A percentile compares a stretch with the other conserved stretches of the same genome.
Conservation (phyloP, 345 rosid genomes). For the Eucalyptus caleyi region DNA sequence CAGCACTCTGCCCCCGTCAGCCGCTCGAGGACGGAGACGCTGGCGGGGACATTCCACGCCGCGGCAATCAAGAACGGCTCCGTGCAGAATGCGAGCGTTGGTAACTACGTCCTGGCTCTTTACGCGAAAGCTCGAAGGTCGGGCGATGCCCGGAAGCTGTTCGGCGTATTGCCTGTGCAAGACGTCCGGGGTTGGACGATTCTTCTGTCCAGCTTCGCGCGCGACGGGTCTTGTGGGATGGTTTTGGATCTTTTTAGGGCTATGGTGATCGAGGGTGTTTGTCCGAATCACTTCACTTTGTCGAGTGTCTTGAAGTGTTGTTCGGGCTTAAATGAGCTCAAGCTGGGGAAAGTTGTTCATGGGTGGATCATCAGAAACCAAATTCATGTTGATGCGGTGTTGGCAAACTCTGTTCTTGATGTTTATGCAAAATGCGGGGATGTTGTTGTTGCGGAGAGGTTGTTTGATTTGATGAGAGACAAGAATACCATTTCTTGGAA, state of each 20-base stretch:
- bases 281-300: slow-evolving; percentile 38
- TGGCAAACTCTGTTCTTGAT: slow-evolving; percentile 36
- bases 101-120: neutral
- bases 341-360: slow-evolving; percentile 28
- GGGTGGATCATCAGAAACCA: slow-evolving; percentile 36
- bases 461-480: slow-evolving; percentile 24
- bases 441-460: slow-evolving; percentile 3
- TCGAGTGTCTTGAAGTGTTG: slow-evolving; percentile 37
- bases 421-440: slow-evolving; percentile 31
- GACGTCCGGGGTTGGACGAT: slow-evolving; percentile 37
- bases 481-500: slow-evolving; percentile 27
- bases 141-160: slow-evolving; percentile 11
- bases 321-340: slow-evolving; percentile 14
- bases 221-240: neutral
- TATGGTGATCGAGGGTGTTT: slow-evolving; percentile 19
- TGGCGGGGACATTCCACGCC: slow-evolving; percentile 5
- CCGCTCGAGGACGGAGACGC: neutral
- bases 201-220: slow-evolving; percentile 23
- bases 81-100: neutral
- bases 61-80: slow-evolving; percentile 10
- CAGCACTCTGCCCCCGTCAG: neutral
- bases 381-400: slow-evolving; percentile 16
- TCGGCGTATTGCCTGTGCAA: slow-evolving; percentile 5
- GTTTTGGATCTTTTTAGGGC: slow-evolving; percentile 14
- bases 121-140: neutral